Evolutionary conservation across 1,284 basidiomycete species (phyloP), one percentile per base, ranked within the genome.

Genomic region (Irpex sp.): DNA sequence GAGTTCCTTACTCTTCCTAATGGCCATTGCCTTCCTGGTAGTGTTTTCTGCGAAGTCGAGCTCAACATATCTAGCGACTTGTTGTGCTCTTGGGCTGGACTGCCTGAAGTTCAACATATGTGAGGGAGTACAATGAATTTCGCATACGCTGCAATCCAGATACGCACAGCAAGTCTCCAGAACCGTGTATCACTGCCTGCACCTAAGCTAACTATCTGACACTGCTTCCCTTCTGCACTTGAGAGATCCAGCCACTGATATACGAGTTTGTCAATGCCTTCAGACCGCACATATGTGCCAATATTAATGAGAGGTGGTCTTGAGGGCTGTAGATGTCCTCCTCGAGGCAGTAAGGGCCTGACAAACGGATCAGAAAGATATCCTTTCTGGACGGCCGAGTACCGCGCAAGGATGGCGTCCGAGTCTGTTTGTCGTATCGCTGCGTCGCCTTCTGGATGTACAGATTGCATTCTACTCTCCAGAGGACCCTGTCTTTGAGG

Each of bases 121-220:
- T 36, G n/a, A 59, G 4, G 26, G 51, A 37, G n/a, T 15, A 11
- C 21, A 31, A 13, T 40, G 19, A 11, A 8, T 34, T n/a, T 21
- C n/a, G 11, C 26, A 31, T 13, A 57, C 5, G 34, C n/a, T 9
- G 34, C 13, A 57, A 31, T 36, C 52, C 7, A 38, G 19, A 11
- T 21, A 85, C 89, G 79, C 78, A 94, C 94, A 78, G 83, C 84
- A 69, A 97, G 79, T 61, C 95, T 81, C 95, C 96, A 98, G 75
- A 92, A 98, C 55, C 96, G 80, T 11, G 94, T 94, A 76, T 98
- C 96, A 70, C 93, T 97, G 1, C 96, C 96, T 0, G 95, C 92
- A 2, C 96, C 96, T 7, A 98, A 75, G 73, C 92, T 95, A 54
- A 98, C 83, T 64, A 98, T 88, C 80, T 98, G 96, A 67, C 84